phyloP scores from a whole-genome alignment of 148 eudicot genomes.

The Simmondsia chinensis region DNA sequence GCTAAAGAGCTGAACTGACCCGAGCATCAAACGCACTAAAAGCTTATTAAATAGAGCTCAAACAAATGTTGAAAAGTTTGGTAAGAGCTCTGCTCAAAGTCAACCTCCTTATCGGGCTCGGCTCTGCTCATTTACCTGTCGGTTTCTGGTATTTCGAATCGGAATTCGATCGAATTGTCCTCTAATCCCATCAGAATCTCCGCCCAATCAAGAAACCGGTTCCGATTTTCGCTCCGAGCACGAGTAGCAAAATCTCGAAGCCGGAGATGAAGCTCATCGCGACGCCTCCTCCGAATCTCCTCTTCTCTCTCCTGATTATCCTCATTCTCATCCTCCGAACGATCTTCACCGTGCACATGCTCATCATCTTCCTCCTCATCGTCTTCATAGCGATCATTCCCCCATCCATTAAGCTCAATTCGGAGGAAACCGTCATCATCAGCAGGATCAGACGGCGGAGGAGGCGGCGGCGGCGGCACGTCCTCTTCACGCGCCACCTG shows the following conservation, averaged over 20 bases:
- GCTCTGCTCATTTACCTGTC: too few species aligned
- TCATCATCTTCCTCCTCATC: slow-evolving; percentile 17
- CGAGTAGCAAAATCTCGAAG: slow-evolving; percentile 53
- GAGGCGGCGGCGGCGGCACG: slow-evolving; percentile 50
- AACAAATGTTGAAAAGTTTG: too few species aligned
- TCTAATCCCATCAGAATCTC: slow-evolving; percentile 83
- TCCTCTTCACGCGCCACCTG: slow-evolving; percentile 61
- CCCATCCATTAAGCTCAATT: slow-evolving; percentile 57
- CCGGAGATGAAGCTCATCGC: slow-evolving; percentile 47
- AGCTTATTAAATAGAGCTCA: too few species aligned
- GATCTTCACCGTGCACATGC: slow-evolving; percentile 11
- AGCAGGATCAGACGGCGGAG: slow-evolving; percentile 10
- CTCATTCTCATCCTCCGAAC: slow-evolving; percentile 12
- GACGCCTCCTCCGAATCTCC: slow-evolving; percentile 27
- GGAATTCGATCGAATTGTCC: slow-evolving; percentile 62
- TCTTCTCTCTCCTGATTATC: slow-evolving; percentile 26
- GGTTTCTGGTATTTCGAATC: slow-evolving; percentile 35
- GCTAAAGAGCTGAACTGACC: too few species aligned
- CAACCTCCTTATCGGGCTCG: too few species aligned
- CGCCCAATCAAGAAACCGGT: slow-evolving; percentile 77
- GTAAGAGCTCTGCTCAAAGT: too few species aligned
- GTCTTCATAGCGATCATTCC: slow-evolving; percentile 13
- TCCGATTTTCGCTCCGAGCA: slow-evolving; percentile 36
- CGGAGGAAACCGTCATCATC: slow-evolving; percentile 41
- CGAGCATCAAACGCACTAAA: too few species aligned